Conservation (phyloP, 176 grass and related monocot genomes). For the Thalia dealbata region DNA sequence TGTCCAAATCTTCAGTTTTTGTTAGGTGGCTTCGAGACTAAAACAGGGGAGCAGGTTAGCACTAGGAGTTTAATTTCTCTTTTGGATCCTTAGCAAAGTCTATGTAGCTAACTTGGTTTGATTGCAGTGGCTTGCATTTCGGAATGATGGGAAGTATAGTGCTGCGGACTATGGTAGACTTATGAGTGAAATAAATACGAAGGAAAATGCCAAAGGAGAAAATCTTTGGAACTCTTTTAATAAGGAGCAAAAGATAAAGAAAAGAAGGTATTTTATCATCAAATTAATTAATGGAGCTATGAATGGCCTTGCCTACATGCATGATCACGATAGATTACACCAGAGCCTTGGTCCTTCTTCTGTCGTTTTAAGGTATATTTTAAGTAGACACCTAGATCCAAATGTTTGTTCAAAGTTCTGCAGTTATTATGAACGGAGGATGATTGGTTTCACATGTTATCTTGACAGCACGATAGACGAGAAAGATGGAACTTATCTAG, state of each 20-base stretch:
- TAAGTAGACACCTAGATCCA: background rate
- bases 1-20: slow-evolving; percentile 75
- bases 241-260: slow-evolving; percentile 52
- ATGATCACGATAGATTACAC: slow-evolving; percentile 76
- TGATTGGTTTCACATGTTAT: background rate
- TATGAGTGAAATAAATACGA: slow-evolving; percentile 43
- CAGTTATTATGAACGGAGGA: background rate
- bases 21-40: slow-evolving; percentile 87
- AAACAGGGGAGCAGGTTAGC: slow-evolving; percentile 80
- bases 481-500: slow-evolving; percentile 50
- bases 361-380: slow-evolving; percentile 65
- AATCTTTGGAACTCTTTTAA: slow-evolving; percentile 47
- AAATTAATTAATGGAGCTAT: slow-evolving; percentile 85
- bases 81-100: slow-evolving; percentile 8
- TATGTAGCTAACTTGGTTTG: slow-evolving; percentile 14
- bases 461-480: slow-evolving; percentile 51
- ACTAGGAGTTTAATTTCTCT: background rate
- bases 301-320: slow-evolving; percentile 65
- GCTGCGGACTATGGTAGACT: slow-evolving; percentile 73
- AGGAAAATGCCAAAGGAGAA: slow-evolving; percentile 29
- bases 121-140: slow-evolving; percentile 77
- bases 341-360: slow-evolving; percentile 93
- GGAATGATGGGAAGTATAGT: slow-evolving; percentile 74
- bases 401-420: background rate
- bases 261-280: slow-evolving; percentile 72